These are phyloP conservation scores for Populus hybrid DNA, from an alignment of 441 rosid genomes.

Conservation along the genomic window DNA sequence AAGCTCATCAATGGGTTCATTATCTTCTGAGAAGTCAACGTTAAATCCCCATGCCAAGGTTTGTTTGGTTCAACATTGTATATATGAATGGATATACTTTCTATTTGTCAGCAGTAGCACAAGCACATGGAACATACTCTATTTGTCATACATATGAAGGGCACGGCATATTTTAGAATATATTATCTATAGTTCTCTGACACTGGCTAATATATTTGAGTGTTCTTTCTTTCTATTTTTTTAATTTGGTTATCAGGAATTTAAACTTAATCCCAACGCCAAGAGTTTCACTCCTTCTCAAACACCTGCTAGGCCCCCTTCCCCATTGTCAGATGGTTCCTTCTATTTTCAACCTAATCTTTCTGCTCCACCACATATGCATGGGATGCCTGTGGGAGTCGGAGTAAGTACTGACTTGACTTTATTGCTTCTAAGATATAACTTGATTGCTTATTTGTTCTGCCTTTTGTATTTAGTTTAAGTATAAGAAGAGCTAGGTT, in stretches of 20 bases:
- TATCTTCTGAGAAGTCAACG: conserved; percentile 75
- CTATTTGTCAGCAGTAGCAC: background rate
- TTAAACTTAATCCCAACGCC: conserved; percentile 90
- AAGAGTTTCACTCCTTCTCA: conserved; percentile 79
- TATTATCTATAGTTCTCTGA: background rate
- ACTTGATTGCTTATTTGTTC: background rate
- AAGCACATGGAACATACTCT: background rate
- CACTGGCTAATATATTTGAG: conserved; percentile 5
- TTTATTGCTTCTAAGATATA: background rate
- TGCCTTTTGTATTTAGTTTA: background rate
- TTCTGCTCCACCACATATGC: conserved; percentile 60
- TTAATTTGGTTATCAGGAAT: conserved; percentile 61
- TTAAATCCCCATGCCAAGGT: conserved; percentile 92
- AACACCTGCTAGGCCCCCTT: conserved; percentile 54
- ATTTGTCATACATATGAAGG: background rate
- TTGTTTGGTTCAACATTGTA: background rate
- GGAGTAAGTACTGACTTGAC: conserved; percentile 50
- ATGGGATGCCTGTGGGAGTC: conserved; percentile 68
- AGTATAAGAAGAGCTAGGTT: background rate
- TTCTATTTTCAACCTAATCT: conserved; percentile 56
- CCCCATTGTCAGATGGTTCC: conserved; percentile 66
- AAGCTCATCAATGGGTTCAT: conserved; percentile 82
- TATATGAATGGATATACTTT: background rate
- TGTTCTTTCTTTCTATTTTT: background rate
- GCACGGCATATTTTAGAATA: background rate